phyloP scores from a whole-genome alignment of 164 flowering plant genomes.

The Chimonanthus salicifolius region DNA sequence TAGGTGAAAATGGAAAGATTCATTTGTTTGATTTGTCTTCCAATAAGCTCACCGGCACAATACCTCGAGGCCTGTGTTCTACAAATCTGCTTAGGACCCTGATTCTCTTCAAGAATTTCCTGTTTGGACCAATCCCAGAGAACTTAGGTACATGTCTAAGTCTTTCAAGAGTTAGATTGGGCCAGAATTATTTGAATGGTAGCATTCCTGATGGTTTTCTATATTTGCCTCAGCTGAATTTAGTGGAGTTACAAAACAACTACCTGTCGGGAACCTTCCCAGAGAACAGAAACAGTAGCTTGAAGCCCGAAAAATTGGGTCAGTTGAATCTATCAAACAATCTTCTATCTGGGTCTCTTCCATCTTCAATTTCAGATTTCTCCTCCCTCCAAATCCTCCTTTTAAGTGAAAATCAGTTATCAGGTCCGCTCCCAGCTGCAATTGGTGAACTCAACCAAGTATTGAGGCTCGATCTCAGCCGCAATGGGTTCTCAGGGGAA shows the following conservation, averaged over 20 bases:
- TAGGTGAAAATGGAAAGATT: slow-evolving; percentile 67
- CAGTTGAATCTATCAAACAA: slow-evolving; percentile 75
- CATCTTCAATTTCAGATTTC: slow-evolving; percentile 59
- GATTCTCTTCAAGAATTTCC: slow-evolving; percentile 68
- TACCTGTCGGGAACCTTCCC: slow-evolving; percentile 54
- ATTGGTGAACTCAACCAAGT: slow-evolving; percentile 54
- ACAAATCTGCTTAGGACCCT: slow-evolving; percentile 52
- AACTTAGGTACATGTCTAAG: slow-evolving; percentile 57
- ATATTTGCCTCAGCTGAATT: slow-evolving; percentile 67
- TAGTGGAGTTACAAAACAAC: slow-evolving; percentile 72
- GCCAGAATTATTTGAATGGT: slow-evolving; percentile 86
- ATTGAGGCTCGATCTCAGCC: slow-evolving; percentile 63
- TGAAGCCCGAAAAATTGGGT: slow-evolving; percentile 38
- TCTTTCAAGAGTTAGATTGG: slow-evolving; percentile 72
- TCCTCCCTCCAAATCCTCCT: slow-evolving; percentile 61
- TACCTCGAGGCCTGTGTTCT: slow-evolving; percentile 59
- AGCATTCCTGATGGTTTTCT: slow-evolving; percentile 70
- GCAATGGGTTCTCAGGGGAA: slow-evolving; percentile 45
- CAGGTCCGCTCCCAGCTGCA: slow-evolving; percentile 59
- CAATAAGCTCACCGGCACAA: slow-evolving; percentile 88
- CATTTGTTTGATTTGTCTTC: slow-evolving; percentile 74
- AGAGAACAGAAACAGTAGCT: slow-evolving; percentile 40
- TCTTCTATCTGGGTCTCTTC: slow-evolving; percentile 59
- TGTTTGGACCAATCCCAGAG: slow-evolving; percentile 84
- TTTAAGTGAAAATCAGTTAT: slow-evolving; percentile 59